phyloP scores from a whole-genome alignment of 2,329 filamentous ascomycete species.

The Epichloe baconii region DNA sequence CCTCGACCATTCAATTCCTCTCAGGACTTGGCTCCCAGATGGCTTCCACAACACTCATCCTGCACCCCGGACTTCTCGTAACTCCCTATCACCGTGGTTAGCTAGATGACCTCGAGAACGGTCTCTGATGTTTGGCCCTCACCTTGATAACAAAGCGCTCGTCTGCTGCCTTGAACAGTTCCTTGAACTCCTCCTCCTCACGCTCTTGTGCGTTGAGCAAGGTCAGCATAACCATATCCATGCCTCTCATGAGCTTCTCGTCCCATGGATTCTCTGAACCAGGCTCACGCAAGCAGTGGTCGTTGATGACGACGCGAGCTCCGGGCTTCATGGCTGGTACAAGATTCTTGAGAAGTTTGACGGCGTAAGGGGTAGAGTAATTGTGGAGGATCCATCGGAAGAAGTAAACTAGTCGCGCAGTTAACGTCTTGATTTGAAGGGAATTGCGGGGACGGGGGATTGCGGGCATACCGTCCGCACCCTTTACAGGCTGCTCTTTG shows the following conservation, averaged over 20 bases:
- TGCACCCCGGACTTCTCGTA: constrained; percentile 25
- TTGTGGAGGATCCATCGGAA: constrained; percentile 50
- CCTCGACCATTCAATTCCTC: not conserved
- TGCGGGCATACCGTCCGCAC: constrained; percentile 34
- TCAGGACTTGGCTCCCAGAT: constrained; percentile 24
- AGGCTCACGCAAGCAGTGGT: constrained; percentile 29
- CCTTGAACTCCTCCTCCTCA: constrained; percentile 30
- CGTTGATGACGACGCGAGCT: constrained; percentile 33
- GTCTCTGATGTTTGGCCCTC: constrained; percentile 1
- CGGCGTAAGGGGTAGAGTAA: constrained; percentile 40
- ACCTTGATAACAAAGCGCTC: constrained; percentile 30
- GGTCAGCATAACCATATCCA: constrained; percentile 40
- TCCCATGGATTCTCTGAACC: constrained; percentile 29
- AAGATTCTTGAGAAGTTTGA: constrained; percentile 35
- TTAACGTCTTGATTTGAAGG: not conserved
- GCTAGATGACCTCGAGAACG: not conserved
- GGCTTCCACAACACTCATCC: constrained; percentile 36
- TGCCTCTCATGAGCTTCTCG: constrained; percentile 32
- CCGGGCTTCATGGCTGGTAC: constrained; percentile 43
- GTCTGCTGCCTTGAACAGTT: constrained; percentile 30
- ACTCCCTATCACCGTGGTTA: constrained; percentile 20
- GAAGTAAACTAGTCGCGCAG: constrained; percentile 32
- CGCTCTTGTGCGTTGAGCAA: constrained; percentile 40
- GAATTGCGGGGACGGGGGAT: too few species aligned
- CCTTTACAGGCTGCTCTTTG: constrained; percentile 36